Base-by-base conservation (phyloP, 2,329 filamentous ascomycete genomes). In the Penicillium sp. region DNA sequence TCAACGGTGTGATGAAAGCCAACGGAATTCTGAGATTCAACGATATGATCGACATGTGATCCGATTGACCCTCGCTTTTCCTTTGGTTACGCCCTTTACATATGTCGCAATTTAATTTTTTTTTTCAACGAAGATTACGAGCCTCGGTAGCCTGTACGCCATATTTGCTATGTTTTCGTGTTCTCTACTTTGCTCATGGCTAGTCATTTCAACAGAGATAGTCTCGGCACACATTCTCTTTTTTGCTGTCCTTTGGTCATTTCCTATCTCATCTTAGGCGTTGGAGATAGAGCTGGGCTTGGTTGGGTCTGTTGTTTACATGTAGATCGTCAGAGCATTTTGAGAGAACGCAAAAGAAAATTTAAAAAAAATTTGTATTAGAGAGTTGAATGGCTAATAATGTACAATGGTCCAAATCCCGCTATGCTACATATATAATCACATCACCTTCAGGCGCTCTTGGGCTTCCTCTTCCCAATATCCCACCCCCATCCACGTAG, bases 21-120 rank as follows among this genome's bases (percentile, higher is more conserved):
- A 91, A 95, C 69, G 94, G 93, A 11, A 89, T 97, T 61, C 77
- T 99, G 72, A 84, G 89, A 64, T 99, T 99, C 74, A 95, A 93
- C 71, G 92, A 97, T 75, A 91, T 88, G 60, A 91, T 97, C 79
- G 89, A 92, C 68, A 84, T 84, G 80, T 84, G 65, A 78, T 53
- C 40, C 35, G 37, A 35, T 26, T 14, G 28, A 36, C 38, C 31
- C 38, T 50, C 38, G 47, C 56, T 37, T 50, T 50, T 53, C 47
- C 44, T 38, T 43, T 40, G 36, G 42, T 11, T 30, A 40, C 33
- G 33, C 48, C 53, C 30, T 45, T 54, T 49, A 44, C 49, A 44
- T 47, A 57, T 14, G 31, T 55, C 40, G 33, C 41, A 49, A 54
- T 51, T 49, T 50, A 42, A 48, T 54, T 58, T 52, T 52, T 31